These are phyloP conservation scores for Mycosphaerella sp. DNA, from an alignment of 2,329 filamentous ascomycete genomes.

Conservation along the genomic window DNA sequence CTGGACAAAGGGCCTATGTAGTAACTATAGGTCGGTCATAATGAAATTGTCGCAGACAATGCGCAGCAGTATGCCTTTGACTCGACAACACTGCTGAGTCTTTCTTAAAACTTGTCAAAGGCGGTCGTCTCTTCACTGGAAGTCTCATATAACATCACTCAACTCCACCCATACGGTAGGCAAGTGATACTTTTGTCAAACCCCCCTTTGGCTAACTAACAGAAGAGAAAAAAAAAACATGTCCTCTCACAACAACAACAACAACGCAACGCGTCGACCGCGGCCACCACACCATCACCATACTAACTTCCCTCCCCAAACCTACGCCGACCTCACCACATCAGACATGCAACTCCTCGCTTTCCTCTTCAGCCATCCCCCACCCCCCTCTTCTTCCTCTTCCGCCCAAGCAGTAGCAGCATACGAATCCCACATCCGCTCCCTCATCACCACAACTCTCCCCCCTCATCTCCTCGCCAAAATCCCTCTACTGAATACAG, in stretches of 20 bases:
- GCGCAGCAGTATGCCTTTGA: conserved; percentile 7
- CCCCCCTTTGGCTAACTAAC: neutral
- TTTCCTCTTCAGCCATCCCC: conserved; percentile 14
- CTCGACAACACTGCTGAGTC: neutral
- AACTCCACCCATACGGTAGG: too few relatives aligned
- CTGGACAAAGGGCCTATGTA: conserved; percentile 13
- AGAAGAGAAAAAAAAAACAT: neutral
- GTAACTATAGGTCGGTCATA: conserved; percentile 1
- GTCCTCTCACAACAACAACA: neutral
- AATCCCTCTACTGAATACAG: conserved; percentile 12
- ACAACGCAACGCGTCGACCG: neutral
- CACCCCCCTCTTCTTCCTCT: neutral
- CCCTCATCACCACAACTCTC: neutral
- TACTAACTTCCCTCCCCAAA: conserved; percentile 12
- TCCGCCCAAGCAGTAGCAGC: neutral
- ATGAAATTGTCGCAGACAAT: conserved; percentile 18
- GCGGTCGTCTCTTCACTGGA: neutral
- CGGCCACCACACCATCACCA: conserved; percentile 6
- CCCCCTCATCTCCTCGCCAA: conserved; percentile 21
- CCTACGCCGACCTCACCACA: conserved; percentile 20
- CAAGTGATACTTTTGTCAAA: too few relatives aligned
- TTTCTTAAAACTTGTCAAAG: neutral
- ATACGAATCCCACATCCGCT: too few relatives aligned
- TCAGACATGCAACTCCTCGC: conserved; percentile 20
- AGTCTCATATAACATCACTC: too few relatives aligned